A percentile compares a stretch with the other conserved stretches of the same genome.
These are phyloP conservation scores for Starmera dryadoides DNA, from an alignment of 805 yeast genomes.

Conservation along the genomic window DNA sequence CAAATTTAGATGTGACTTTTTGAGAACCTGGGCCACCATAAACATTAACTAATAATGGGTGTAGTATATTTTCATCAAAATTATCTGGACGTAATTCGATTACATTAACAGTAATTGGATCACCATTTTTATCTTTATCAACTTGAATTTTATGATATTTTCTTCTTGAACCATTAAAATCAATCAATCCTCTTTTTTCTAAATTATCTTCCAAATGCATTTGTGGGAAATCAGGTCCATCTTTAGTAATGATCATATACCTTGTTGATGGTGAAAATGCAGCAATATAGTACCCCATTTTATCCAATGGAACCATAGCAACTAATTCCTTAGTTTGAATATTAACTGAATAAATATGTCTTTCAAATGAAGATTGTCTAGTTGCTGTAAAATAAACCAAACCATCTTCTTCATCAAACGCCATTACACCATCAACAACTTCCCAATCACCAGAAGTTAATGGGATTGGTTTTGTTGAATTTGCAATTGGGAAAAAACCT, in stretches of 20 bases:
- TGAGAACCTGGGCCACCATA: slow-evolving; percentile 85
- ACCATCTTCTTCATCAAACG: slow-evolving; percentile 39
- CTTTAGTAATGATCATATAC: slow-evolving; percentile 33
- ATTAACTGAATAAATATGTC: slow-evolving; percentile 49
- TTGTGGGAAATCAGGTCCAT: slow-evolving; percentile 17
- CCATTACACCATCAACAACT: slow-evolving; percentile 38
- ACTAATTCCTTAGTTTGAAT: slow-evolving; percentile 22
- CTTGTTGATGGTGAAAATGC: slow-evolving; percentile 51
- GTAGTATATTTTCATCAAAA: slow-evolving; percentile 38
- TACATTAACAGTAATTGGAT: slow-evolving; percentile 34
- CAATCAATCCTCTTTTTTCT: slow-evolving; percentile 7
- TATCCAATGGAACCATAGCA: slow-evolving; percentile 24
- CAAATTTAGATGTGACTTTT: slow-evolving; percentile 39
- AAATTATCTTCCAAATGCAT: slow-evolving; percentile 8
- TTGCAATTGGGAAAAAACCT: slow-evolving; percentile 46
- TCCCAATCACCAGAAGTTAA: slow-evolving; percentile 45
- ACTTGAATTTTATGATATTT: slow-evolving; percentile 15
- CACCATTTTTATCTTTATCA: slow-evolving; percentile 13
- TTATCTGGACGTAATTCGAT: slow-evolving; percentile 57
- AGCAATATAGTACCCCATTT: slow-evolving; percentile 41
- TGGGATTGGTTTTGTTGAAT: slow-evolving; percentile 30
- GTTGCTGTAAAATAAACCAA: slow-evolving; percentile 53
- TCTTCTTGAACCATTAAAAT: slow-evolving; percentile 10
- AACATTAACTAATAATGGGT: slow-evolving; percentile 60
- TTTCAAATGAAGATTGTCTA: slow-evolving; percentile 37